A percentile compares a stretch with the other conserved stretches of the same genome.
Conservation (phyloP, 176 grass and related monocot genomes). For the Chloris gayana region DNA sequence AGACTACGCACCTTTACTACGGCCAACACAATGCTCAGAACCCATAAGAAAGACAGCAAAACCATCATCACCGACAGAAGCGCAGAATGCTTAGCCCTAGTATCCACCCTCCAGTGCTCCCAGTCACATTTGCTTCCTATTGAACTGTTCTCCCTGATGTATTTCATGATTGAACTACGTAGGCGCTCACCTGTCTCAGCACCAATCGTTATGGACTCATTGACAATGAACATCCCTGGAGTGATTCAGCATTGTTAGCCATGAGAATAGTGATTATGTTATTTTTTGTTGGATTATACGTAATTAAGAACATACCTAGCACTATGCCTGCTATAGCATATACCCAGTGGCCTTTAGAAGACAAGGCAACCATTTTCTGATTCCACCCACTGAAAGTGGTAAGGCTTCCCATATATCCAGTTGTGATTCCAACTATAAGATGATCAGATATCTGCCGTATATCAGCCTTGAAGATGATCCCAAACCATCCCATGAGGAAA, state of each 20-base stretch:
- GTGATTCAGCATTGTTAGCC: slow-evolving; percentile 16
- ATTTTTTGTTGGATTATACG: not conserved
- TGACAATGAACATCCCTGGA: slow-evolving; percentile 77
- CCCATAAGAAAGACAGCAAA: slow-evolving; percentile 62
- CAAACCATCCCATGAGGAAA: slow-evolving; percentile 96
- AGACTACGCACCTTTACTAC: slow-evolving; percentile 54
- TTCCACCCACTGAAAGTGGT: slow-evolving; percentile 99
- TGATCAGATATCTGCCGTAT: slow-evolving; percentile 77
- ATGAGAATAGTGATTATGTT: slow-evolving; percentile 1
- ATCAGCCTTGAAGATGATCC: slow-evolving; percentile 93
- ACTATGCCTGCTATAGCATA: slow-evolving; percentile 72
- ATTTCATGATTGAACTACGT: slow-evolving; percentile 46
- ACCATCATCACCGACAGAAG: slow-evolving; percentile 54
- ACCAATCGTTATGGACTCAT: slow-evolving; percentile 74
- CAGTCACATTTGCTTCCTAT: slow-evolving; percentile 44
- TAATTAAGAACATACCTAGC: slow-evolving; percentile 57
- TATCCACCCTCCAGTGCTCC: slow-evolving; percentile 58
- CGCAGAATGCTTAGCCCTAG: slow-evolving; percentile 35
- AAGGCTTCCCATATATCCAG: slow-evolving; percentile 86
- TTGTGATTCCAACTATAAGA: slow-evolving; percentile 72
- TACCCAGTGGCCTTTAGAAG: slow-evolving; percentile 88
- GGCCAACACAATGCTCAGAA: slow-evolving; percentile 65
- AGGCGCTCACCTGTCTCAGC: slow-evolving; percentile 70
- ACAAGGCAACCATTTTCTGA: slow-evolving; percentile 77
- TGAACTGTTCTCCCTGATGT: slow-evolving; percentile 41